Evolutionary conservation across 257 asterid species (phyloP), one percentile per base, ranked within the genome.

Genomic region (Solanum virginianum): DNA sequence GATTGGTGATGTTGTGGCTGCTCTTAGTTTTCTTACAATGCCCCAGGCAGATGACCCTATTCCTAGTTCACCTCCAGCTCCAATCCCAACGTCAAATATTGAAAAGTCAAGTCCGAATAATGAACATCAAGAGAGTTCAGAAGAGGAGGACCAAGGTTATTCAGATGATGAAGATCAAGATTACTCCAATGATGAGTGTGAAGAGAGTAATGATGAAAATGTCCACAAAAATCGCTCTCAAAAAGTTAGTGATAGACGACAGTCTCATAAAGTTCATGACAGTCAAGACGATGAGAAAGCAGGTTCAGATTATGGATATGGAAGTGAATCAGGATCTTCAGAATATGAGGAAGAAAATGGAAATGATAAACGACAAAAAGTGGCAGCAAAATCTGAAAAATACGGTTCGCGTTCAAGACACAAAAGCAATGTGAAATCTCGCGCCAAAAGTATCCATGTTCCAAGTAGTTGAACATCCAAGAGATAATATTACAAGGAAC

Each of bases 1-100:
- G 86, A 91, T 93, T 82, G 88, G 90, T 9, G 98, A 94, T 80
- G 89, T 94, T 17, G 91, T 94, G 11, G 94, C 93, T n/a, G 95
- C 97, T 12, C 92, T 94, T 15, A 85, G 88, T 87, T 94, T 91
- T 86, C 92, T 92, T 5, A 90, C 93, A 6, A 87, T 88, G 90
- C 93, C 95, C 20, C 90, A 89, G 0, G 91, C 92, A 1, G 91
- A 91, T 62, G 91, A 91, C 0, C 92, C 95, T 4, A 66, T 91
- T 13, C 97, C 94, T 8, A 66, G 56, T 45, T 47, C 84, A 7
- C 39, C 24, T n/a, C 26, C 88, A n/a, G 85, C 72, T 80, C 54
- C 84, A 9, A 79, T 88, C 8, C 54, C 86, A 10, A 84, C 86
- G 53, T 83, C 88, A 71, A 86, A 26, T 77, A 84, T 74, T 36